These are phyloP conservation scores for Opeltia flavorubescens DNA, from an alignment of 495 filamentous ascomycete species.

Conservation along the genomic window DNA sequence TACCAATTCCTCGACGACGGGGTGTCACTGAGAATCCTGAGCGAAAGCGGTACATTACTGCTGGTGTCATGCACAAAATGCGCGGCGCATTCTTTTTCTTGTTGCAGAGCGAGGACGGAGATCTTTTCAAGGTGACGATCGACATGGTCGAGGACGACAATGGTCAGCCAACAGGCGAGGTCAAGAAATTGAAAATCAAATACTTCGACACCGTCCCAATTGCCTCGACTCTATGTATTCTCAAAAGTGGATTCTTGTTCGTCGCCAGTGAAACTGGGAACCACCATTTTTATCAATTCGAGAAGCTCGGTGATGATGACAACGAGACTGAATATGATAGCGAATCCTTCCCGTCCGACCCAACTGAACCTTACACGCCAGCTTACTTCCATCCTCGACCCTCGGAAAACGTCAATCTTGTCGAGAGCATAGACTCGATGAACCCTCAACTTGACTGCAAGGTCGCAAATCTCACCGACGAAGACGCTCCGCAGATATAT, in stretches of 20 bases:
- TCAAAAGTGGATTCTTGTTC: conserved; percentile 93
- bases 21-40: conserved; percentile 86
- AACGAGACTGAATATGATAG: conserved; percentile 76
- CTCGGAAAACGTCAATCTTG: conserved; percentile 67
- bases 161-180: conserved; percentile 64
- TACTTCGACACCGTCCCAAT: conserved; percentile 95
- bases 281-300: conserved; percentile 92
- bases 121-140: conserved; percentile 91
- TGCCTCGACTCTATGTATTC: conserved; percentile 70
- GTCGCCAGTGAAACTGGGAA: conserved; percentile 86
- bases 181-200: conserved; percentile 76
- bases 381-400: conserved; percentile 73
- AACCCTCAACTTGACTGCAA: conserved; percentile 86
- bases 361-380: conserved; percentile 50
- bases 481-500: conserved; percentile 95
- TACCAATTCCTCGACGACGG: conserved; percentile 73
- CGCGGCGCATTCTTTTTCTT: conserved; percentile 97
- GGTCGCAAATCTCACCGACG: conserved; percentile 72
- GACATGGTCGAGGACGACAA: conserved; percentile 77
- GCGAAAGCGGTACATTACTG: conserved; percentile 69
- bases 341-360: conserved; percentile 65
- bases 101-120: conserved; percentile 87
- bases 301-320: conserved; percentile 93
- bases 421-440: conserved; percentile 76
- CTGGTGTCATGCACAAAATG: conserved; percentile 93